Conservation (phyloP, 257 asterid species). For the Solanum gandarillasii region DNA sequence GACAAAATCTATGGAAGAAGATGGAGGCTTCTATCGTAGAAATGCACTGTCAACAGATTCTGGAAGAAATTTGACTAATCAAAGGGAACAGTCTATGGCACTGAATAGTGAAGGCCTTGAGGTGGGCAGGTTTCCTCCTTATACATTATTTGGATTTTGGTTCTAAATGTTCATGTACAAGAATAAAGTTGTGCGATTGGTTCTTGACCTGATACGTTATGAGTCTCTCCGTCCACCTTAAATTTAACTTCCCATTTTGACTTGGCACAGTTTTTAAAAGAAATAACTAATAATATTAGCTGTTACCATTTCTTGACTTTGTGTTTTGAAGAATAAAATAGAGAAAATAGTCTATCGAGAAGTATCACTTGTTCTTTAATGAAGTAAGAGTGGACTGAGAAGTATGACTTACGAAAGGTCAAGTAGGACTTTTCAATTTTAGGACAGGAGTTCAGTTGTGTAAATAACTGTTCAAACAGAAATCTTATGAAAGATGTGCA, state of each 20-base stretch:
- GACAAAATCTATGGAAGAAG: constrained; percentile 58
- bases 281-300: not conserved
- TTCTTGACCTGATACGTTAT: not conserved
- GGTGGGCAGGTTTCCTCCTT: constrained; percentile 30
- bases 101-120: constrained; percentile 96
- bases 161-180: not conserved
- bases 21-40: constrained; percentile 59
- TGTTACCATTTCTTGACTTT: not conserved
- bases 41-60: constrained; percentile 46
- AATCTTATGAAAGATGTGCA: not conserved
- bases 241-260: not conserved
- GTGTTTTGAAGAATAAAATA: not conserved
- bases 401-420: not conserved
- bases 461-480: not conserved
- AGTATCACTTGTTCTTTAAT: not conserved
- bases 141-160: not conserved
- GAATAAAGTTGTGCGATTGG: not conserved
- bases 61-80: constrained; percentile 44
- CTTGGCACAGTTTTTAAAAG: not conserved
- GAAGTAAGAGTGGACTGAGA: not conserved
- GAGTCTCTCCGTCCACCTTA: not conserved
- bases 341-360: not conserved
- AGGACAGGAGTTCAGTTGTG: not conserved
- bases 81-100: constrained; percentile 76
- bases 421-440: not conserved